These are phyloP conservation scores for Vaucheria bursata DNA, from an alignment of 352 stramenopile genomes.

Conservation along the genomic window DNA sequence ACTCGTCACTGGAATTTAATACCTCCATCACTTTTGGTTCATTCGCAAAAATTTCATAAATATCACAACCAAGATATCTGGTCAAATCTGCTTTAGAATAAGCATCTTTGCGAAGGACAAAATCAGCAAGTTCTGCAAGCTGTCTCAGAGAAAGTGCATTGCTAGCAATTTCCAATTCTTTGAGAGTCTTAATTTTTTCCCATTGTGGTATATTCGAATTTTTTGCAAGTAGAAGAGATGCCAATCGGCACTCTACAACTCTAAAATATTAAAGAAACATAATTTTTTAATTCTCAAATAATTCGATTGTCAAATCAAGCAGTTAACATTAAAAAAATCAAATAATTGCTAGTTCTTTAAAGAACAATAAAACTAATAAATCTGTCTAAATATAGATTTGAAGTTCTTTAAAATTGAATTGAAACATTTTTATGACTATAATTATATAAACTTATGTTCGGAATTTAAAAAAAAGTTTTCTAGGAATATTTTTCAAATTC, in stretches of 20 bases:
- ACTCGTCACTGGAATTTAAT: not conserved
- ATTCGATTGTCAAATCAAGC: too few species aligned
- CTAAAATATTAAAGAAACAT: not conserved
- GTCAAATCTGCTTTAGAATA: not conserved
- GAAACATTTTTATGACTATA: too few species aligned
- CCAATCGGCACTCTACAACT: conserved; percentile 1
- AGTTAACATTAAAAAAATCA: too few species aligned
- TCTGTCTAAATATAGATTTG: too few species aligned
- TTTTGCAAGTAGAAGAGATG: not conserved
- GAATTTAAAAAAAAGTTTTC: too few species aligned
- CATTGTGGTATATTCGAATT: not conserved
- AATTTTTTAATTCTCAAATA: too few species aligned
- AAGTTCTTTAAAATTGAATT: too few species aligned
- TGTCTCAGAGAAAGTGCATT: not conserved
- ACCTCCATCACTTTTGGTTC: not conserved
- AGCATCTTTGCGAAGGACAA: not conserved
- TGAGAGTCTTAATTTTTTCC: not conserved
- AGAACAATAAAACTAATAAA: too few species aligned
- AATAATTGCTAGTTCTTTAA: too few species aligned
- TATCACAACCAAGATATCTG: not conserved
- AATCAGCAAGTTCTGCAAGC: not conserved
- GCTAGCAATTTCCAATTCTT: not conserved
- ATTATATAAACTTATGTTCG: too few species aligned
- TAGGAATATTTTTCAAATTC: too few species aligned
- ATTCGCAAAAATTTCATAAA: not conserved